phyloP scores from a whole-genome alignment of 2,329 filamentous ascomycete genomes.

The Colletotrichum cordylinicola region DNA sequence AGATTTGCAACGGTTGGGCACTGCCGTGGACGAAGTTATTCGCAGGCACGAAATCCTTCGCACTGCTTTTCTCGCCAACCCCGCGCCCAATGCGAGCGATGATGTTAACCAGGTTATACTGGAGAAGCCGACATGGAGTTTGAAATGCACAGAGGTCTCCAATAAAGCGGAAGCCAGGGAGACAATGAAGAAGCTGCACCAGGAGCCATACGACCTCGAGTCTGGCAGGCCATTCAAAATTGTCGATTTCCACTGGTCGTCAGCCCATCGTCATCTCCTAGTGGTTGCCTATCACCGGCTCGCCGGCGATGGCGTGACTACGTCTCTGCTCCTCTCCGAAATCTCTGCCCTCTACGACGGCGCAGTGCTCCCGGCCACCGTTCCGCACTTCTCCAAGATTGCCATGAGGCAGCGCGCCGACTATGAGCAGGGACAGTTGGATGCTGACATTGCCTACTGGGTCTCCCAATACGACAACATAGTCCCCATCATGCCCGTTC shows the following conservation, averaged over 20 bases:
- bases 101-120: neutral
- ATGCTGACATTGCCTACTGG: neutral
- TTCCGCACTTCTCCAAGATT: neutral
- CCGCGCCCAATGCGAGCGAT: neutral
- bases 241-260: neutral
- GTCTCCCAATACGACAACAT: neutral
- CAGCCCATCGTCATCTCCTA: neutral
- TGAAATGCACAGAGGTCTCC: neutral
- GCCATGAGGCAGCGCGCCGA: neutral
- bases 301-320: neutral
- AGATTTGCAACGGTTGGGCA: slow-evolving; percentile 37
- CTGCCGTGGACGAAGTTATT: slow-evolving; percentile 31
- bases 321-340: neutral
- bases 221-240: neutral
- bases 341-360: neutral
- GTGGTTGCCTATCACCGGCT: neutral
- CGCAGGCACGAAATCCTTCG: neutral
- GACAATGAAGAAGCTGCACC: neutral
- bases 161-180: neutral
- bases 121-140: neutral
- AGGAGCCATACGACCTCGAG: neutral
- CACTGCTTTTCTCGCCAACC: neutral
- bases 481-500: neutral
- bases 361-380: neutral
- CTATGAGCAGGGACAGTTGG: neutral